Conservation (phyloP, 129 eudicot species). For the Apium graveolens region DNA sequence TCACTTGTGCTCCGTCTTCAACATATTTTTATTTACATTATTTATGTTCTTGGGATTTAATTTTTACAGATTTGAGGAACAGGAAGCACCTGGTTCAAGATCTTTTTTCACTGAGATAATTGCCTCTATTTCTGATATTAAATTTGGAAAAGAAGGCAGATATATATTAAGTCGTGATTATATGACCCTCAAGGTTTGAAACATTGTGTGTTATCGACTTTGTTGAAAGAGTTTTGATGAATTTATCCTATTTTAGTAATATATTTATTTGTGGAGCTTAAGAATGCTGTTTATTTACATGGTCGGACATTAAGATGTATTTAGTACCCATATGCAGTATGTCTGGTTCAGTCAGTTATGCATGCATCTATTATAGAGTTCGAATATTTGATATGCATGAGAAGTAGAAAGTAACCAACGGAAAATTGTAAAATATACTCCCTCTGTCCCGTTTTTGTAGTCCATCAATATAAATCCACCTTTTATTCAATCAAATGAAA, state of each 20-base stretch:
- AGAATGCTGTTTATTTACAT: slow-evolving; percentile 3
- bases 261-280: background rate
- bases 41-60: background rate
- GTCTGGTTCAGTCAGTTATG: background rate
- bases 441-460: no score
- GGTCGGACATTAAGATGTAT: background rate
- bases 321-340: background rate
- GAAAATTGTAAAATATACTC: background rate
- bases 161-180: slow-evolving; percentile 92
- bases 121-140: slow-evolving; percentile 95
- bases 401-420: no score
- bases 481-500: no score
- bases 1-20: background rate
- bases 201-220: background rate
- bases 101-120: slow-evolving; percentile 98
- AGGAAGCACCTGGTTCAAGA: slow-evolving; percentile 92
- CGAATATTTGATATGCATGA: background rate
- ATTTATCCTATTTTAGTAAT: background rate
- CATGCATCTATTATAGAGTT: background rate
- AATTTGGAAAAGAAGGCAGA: slow-evolving; percentile 93
- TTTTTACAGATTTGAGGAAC: slow-evolving; percentile 81
- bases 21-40: background rate
- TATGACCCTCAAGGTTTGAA: slow-evolving; percentile 93
- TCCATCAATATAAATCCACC: no score
- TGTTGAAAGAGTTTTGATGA: background rate